A percentile compares a stretch with the other conserved stretches of the same genome.
phyloP scores from a whole-genome alignment of 1,284 basidiomycete species.

The Lentinus polychrous region DNA sequence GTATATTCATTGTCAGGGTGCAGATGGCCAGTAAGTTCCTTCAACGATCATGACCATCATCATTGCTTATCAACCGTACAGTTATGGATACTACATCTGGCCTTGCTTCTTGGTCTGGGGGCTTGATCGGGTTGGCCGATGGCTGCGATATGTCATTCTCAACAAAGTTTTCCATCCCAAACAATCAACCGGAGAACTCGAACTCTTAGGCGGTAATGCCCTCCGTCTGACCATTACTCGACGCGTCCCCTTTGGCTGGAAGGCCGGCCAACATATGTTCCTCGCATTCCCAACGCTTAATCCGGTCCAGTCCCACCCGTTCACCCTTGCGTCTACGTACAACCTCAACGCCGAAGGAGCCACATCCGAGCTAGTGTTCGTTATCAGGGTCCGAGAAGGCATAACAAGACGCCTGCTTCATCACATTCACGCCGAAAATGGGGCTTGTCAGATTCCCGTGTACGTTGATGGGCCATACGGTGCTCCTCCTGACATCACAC shows the following conservation, averaged over 20 bases:
- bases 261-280: conserved; percentile 52
- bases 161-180: conserved; percentile 27
- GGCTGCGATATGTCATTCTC: conserved; percentile 27
- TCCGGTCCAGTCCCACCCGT: conserved; percentile 47
- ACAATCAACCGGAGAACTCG: conserved; percentile 23
- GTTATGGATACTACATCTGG: conserved; percentile 21
- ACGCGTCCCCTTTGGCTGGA: conserved; percentile 34
- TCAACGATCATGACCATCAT: background rate
- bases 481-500: conserved; percentile 34
- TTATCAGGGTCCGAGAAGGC: conserved; percentile 43
- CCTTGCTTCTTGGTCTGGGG: conserved; percentile 38
- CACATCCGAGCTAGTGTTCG: conserved; percentile 36
- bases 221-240: conserved; percentile 31
- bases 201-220: conserved; percentile 30
- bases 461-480: conserved; percentile 53
- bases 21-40: conserved; percentile 12
- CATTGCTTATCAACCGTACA: conserved; percentile 1
- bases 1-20: conserved; percentile 15
- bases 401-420: conserved; percentile 39
- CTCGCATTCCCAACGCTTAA: conserved; percentile 40
- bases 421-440: conserved; percentile 20
- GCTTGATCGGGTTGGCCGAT: conserved; percentile 32
- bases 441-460: conserved; percentile 26
- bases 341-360: conserved; percentile 13
- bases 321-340: conserved; percentile 43